Base-by-base conservation (phyloP, 805 yeast species). In the Millerago galiae region DNA sequence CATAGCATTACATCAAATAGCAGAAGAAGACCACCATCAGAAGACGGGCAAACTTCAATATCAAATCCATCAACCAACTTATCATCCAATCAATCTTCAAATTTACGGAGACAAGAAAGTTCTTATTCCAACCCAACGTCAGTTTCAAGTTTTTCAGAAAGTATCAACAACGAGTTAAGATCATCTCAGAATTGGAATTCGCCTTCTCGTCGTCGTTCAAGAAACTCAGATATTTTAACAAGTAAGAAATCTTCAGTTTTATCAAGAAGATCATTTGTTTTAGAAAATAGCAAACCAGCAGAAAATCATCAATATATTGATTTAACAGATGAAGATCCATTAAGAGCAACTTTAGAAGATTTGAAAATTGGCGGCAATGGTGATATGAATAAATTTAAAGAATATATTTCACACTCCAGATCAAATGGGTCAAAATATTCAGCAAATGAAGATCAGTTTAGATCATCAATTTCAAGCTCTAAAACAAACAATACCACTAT, bases 341-440 rank as follows among this genome's bases (percentile, higher is more conserved):
- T 78, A 35, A 70, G 76, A 28, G 75, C 77, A 3, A 80, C 80
- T 2, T 57, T 77, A 40, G 75, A 72, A 44, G 70, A 68, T 38
- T 51, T 67, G 38, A 61, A 62, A 33, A 50, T 62, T 14, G 70
- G 70, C 40, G 63, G 75, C 24, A 61, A 71, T 55, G 76, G 70
- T 18, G 65, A 64, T 47, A 61, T 61, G 61, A 56, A 56, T 24
- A 67, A 64, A 29, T 54, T 67, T 41, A 59, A 65, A 49, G 63
- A 66, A 53, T 43, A 59, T 56, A 34, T 54, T 52, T 24, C 50
- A 32, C 29, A 28, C 10, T 30, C 21, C 8, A 40, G 51, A 47
- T 42, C 35, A 35, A 30, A 25, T 33, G 5, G 37, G 60, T 56
- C 35, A 38, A 54, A n/a, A 55, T 53, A 34, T 54, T 4, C 29